Evolutionary conservation across 1,139 yeast genomes (phyloP), one percentile per base, ranked within the genome.

Genomic region (Suhomyces choctaworum): DNA sequence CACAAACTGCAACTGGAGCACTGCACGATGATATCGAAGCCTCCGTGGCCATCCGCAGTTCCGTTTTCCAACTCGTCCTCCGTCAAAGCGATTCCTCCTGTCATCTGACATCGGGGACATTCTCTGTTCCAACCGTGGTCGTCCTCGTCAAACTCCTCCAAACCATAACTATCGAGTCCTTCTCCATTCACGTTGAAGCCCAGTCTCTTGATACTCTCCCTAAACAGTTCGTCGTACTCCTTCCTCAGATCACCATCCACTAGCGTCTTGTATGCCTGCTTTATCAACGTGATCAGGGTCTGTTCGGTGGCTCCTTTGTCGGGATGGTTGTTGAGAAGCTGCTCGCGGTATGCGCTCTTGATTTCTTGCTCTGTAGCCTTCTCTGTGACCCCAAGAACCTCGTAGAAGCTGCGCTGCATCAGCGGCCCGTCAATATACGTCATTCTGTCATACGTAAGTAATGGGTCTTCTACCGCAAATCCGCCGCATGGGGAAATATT

Each of bases 1-100:
- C 96, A 89, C 17, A 88, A 58, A 55, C 95, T 84, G 54, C 97
- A 89, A 24, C 86, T 80, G 9, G 64, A 58, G 54, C 97, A 89
- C 50, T 89, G 96, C 0, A 86, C 78, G 7, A 84, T 69, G 3
- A 89, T 72, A 44, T 82, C 85, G 42, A 65, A 80, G 7, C 82
- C 82, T 11, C 81, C 83, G 10, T 61, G 60, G 2, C 76, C 77
- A 38, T 72, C 78, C 1, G 51, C 48, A 0, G 74, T 67, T 2
- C 81, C 82, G 39, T 64, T 64, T 8, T 64, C 78, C 32, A 89
- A 63, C 39, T 83, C 85, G 1, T 60, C 54, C 45, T 87, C 96
- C 0, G 69, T 65, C 3, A 89, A 57, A 14, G 52, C 54, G 39
- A 87, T 81, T 0, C 90, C 80, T 3, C 66, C 61, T 0, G 53